Evolutionary conservation across 805 yeast species (phyloP).

Genomic region (Candida montana): DNA sequence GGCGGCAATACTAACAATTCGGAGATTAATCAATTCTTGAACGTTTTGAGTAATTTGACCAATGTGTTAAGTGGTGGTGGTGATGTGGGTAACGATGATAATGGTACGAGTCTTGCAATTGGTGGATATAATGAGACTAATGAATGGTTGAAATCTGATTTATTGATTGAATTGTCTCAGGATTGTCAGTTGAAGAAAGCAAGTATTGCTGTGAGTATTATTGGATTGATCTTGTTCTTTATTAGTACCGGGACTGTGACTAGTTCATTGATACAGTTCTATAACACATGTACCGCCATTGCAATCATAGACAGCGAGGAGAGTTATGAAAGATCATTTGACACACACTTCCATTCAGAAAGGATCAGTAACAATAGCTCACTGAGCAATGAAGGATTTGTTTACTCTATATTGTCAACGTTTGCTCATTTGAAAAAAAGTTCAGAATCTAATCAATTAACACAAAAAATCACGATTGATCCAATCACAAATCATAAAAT

Average conservation of each 20-base stretch:
- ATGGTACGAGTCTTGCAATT: conserved; percentile 1
- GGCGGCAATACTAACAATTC: conserved; percentile 2
- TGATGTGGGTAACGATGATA: not conserved
- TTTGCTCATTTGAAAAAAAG: conserved; percentile 2
- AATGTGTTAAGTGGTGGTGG: no score
- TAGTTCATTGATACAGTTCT: conserved; percentile 1
- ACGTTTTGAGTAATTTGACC: conserved; percentile 1
- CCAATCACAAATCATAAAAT: not conserved
- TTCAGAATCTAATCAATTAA: not conserved
- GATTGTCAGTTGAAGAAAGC: conserved; percentile 17
- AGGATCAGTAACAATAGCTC: no score
- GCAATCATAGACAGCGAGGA: not conserved
- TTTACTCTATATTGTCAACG: conserved; percentile 5
- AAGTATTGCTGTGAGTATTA: conserved; percentile 10
- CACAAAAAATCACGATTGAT: not conserved
- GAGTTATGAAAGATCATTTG: no score
- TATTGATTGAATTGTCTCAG: conserved; percentile 13
- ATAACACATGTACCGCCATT: not conserved
- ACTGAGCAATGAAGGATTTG: no score
- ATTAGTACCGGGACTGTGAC: conserved; percentile 10
- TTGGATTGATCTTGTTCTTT: conserved; percentile 13
- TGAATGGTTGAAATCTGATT: conserved; percentile 7
- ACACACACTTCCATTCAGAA: no score
- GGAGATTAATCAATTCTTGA: not conserved
- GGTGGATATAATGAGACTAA: conserved; percentile 9